Evolutionary conservation across 768 basidiomycete species (phyloP).

Genomic region (Psilocybe cyanescens): DNA sequence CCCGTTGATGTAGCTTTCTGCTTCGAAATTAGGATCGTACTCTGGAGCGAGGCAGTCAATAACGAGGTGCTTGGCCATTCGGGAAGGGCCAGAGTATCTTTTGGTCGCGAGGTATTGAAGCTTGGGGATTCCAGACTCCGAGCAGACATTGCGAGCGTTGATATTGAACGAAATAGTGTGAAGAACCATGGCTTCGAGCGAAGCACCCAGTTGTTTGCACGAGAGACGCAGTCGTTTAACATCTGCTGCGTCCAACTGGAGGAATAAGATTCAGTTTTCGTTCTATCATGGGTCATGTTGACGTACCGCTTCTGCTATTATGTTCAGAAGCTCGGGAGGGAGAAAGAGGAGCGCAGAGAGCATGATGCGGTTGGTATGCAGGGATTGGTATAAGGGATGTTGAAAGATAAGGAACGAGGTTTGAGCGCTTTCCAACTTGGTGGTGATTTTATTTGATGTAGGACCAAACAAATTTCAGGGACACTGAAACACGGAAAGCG

Average conservation of each 20-base stretch:
- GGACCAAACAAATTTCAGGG: neutral
- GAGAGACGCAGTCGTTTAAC: slow-evolving; percentile 15
- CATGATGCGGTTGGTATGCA: neutral
- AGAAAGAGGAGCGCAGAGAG: slow-evolving; percentile 9
- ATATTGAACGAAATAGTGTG: slow-evolving; percentile 16
- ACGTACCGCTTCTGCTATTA: slow-evolving; percentile 17
- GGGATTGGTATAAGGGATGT: neutral
- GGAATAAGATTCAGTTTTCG: neutral
- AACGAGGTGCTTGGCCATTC: slow-evolving; percentile 6
- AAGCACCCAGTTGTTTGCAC: slow-evolving; percentile 13
- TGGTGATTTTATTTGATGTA: neutral
- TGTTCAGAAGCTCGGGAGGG: slow-evolving; percentile 17
- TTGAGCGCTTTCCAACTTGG: neutral
- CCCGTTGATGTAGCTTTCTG: slow-evolving; percentile 6
- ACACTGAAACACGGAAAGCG: slow-evolving; percentile 1
- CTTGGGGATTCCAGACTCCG: neutral
- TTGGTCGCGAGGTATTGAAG: slow-evolving; percentile 8
- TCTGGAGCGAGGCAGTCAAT: slow-evolving; percentile 14
- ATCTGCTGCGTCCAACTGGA: slow-evolving; percentile 9
- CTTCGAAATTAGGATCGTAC: slow-evolving; percentile 13
- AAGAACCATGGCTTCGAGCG: slow-evolving; percentile 8
- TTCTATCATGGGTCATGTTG: neutral
- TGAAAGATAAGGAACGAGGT: neutral
- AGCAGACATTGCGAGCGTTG: slow-evolving; percentile 7
- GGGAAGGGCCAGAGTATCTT: neutral